A percentile compares a stretch with the other conserved stretches of the same genome.
Conservation (phyloP, 2,329 filamentous ascomycete species). For the Bipolaris bicolor region DNA sequence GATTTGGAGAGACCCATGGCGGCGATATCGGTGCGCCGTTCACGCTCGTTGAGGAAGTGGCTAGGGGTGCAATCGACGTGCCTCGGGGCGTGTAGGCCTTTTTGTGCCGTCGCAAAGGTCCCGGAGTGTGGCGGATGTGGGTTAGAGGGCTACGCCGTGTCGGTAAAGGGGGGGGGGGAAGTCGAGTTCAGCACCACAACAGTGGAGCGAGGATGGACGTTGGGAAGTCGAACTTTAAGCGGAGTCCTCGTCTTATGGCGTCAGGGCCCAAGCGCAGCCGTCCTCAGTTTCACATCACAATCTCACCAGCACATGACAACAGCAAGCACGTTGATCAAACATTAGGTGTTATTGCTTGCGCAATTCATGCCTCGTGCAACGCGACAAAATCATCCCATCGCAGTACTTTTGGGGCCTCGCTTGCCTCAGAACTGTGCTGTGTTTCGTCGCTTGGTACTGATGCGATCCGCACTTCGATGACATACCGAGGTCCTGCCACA, state of each 20-base stretch:
- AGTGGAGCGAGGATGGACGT: slow-evolving; percentile 6
- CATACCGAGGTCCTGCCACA: slow-evolving; percentile 1
- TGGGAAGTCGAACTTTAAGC: slow-evolving; percentile 1
- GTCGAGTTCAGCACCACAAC: neutral
- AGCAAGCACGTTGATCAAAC: neutral
- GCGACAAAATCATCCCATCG: neutral
- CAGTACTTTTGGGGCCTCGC: neutral
- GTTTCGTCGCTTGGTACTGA: neutral
- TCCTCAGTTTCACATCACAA: neutral
- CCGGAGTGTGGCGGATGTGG: neutral
- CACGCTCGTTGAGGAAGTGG: neutral
- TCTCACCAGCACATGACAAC: neutral
- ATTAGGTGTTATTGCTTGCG: neutral
- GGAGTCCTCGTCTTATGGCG: slow-evolving; percentile 4
- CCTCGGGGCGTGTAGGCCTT: neutral
- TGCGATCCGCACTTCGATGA: slow-evolving; percentile 2
- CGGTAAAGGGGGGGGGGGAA: neutral
- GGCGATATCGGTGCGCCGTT: slow-evolving; percentile 20
- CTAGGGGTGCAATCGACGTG: neutral
- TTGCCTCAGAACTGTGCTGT: neutral
- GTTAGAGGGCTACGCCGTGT: neutral
- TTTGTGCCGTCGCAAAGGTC: neutral
- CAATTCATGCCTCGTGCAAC: neutral
- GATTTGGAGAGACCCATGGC: slow-evolving; percentile 89
- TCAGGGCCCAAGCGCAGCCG: slow-evolving; percentile 5